Evolutionary conservation across 2,329 filamentous ascomycete species (phyloP).

Genomic region (Fragosphaeria purpurea): DNA sequence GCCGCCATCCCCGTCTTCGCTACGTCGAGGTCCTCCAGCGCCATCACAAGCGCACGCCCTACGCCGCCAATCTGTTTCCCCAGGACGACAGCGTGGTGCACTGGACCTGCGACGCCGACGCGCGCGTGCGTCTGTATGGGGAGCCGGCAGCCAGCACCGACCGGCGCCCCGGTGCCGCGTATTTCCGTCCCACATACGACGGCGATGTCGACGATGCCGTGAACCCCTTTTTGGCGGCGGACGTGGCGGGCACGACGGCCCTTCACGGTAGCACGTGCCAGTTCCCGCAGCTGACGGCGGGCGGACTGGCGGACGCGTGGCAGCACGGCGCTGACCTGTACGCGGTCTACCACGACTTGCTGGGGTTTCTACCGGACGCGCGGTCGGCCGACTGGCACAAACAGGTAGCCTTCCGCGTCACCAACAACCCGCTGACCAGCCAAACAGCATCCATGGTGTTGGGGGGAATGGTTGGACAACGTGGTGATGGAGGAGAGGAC

Average conservation of each 20-base stretch:
- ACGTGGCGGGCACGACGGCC: slow-evolving; percentile 47
- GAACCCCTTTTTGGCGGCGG: slow-evolving; percentile 56
- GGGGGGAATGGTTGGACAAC: slow-evolving; percentile 44
- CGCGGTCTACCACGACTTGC: slow-evolving; percentile 61
- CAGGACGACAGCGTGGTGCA: slow-evolving; percentile 48
- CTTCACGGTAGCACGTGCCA: slow-evolving; percentile 51
- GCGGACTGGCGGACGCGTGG: slow-evolving; percentile 63
- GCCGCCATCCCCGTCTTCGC: slow-evolving; percentile 32
- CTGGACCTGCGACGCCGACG: slow-evolving; percentile 60
- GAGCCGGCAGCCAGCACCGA: slow-evolving; percentile 35
- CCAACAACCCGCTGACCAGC: slow-evolving; percentile 72
- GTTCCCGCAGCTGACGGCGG: slow-evolving; percentile 69
- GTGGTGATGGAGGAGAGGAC: slow-evolving; percentile 24
- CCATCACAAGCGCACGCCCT: slow-evolving; percentile 78
- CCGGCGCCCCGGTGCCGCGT: slow-evolving; percentile 28
- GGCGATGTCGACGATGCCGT: slow-evolving; percentile 32
- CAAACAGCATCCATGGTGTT: slow-evolving; percentile 71
- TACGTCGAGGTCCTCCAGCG: slow-evolving; percentile 75
- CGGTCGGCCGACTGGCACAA: slow-evolving; percentile 25
- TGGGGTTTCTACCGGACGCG: slow-evolving; percentile 54
- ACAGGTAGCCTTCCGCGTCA: slow-evolving; percentile 58
- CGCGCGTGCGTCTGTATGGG: slow-evolving; percentile 60
- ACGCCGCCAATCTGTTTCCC: slow-evolving; percentile 67
- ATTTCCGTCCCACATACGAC: slow-evolving; percentile 48
- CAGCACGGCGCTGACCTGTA: slow-evolving; percentile 69